Evolutionary conservation across 2,329 filamentous ascomycete species (phyloP), one percentile per base, ranked within the genome.

Genomic region (Corinectria fuckeliana): DNA sequence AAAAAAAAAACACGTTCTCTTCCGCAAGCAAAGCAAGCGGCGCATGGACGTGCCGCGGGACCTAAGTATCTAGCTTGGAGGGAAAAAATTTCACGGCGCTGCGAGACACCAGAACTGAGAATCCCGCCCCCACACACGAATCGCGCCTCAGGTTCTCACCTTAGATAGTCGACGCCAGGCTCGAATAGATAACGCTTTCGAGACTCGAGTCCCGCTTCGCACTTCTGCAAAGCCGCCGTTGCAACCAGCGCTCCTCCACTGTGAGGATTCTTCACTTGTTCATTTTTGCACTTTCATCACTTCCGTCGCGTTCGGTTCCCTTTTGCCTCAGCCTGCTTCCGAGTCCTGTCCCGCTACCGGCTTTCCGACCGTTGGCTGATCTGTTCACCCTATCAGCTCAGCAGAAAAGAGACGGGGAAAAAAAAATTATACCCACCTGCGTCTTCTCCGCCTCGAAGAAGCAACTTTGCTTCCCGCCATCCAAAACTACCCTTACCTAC

Each of bases 391-490:
- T 45, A 23, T n/a, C 23, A n/a, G 14, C 8, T 28, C 5, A 5
- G 34, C 44, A 55, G 45, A 16, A n/a, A n/a, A n/a, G n/a, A n/a
- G n/a, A n/a, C n/a, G n/a, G n/a, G n/a, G n/a, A 49, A 36, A 36
- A 16, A 36, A 36, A 36, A 36, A 16, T n/a, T n/a, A 38, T 10
- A 18, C 16, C n/a, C 25, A 16, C 41, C 25, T 45, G 41, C 23
- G 28, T 28, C 39, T 54, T 32, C 55, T 45, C 44, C 53, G 36
- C 21, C 47, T 38, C 38, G 28, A 50, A 34, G n/a, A 36, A 26
- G 9, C 8, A n/a, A 52, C 18, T n/a, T 26, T 50, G 32, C 25
- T 39, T 32, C 34, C 23, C 41, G 39, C 50, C 53, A 58, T 25
- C 47, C 23, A 42, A 20, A n/a, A n/a, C n/a, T n/a, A n/a, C n/a